Conservation (phyloP, 495 filamentous ascomycete species). For the Platismatia glauca region DNA sequence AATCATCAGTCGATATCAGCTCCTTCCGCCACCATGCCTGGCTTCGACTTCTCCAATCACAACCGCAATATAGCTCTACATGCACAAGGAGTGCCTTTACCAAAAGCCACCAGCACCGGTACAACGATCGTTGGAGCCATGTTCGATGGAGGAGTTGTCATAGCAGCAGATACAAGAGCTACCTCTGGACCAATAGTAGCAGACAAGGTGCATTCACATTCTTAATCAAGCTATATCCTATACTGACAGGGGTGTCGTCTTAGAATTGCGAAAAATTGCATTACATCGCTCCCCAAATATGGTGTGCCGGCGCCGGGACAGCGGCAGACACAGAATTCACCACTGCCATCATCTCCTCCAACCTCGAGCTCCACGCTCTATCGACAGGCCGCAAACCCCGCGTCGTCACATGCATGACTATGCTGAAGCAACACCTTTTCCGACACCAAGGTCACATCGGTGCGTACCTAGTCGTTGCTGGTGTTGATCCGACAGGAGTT, state of each 20-base stretch:
- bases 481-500: constrained; percentile 92
- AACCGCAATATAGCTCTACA: constrained; percentile 95
- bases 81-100: constrained; percentile 82
- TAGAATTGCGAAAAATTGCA: constrained; percentile 99
- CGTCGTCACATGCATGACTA: constrained; percentile 98
- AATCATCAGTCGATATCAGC: background rate
- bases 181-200: constrained; percentile 97
- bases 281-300: constrained; percentile 97
- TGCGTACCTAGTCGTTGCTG: constrained; percentile 95
- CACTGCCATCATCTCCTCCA: constrained; percentile 94
- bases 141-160: constrained; percentile 94
- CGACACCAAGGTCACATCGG: constrained; percentile 96
- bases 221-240: background rate
- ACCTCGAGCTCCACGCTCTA: constrained; percentile 91
- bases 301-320: constrained; percentile 97
- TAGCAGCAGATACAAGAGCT: constrained; percentile 95
- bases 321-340: constrained; percentile 99
- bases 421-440: constrained; percentile 99
- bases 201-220: constrained; percentile 61
- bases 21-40: constrained; percentile 61
- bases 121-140: constrained; percentile 99
- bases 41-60: constrained; percentile 99
- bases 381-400: constrained; percentile 93
- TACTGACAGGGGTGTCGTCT: constrained; percentile 1
- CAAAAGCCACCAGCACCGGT: constrained; percentile 97